These are phyloP conservation scores for Bacterosira constricta DNA, from an alignment of 108 stramenopile species.

Conservation along the genomic window DNA sequence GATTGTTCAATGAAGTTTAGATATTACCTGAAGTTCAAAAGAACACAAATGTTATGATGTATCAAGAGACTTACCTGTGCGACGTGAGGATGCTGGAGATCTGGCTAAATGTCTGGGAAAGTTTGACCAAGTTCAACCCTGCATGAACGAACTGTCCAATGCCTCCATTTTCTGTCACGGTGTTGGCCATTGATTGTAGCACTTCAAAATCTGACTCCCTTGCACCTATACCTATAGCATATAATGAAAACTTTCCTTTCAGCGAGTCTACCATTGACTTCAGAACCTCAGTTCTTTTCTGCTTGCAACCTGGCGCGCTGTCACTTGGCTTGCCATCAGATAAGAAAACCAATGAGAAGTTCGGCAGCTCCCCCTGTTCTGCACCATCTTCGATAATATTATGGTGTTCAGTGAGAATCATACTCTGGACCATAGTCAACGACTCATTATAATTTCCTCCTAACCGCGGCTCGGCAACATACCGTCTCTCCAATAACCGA, in stretches of 20 bases:
- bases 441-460: conserved; percentile 50
- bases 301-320: neutral
- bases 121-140: conserved; percentile 26
- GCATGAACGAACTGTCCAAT: conserved; percentile 46
- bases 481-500: conserved; percentile 32
- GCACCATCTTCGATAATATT: conserved; percentile 7
- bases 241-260: conserved; percentile 28
- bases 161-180: conserved; percentile 21
- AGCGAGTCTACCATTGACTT: conserved; percentile 5
- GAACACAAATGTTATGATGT: no score
- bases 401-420: conserved; percentile 27
- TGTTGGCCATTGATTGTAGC: conserved; percentile 28
- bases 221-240: conserved; percentile 46
- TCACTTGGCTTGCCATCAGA: conserved; percentile 47
- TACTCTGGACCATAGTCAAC: conserved; percentile 6
- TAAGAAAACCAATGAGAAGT: conserved; percentile 35
- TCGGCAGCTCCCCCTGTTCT: conserved; percentile 34
- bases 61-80: no score
- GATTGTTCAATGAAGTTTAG: neutral
- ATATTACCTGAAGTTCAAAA: no score
- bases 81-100: conserved; percentile 48
- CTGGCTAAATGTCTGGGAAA: conserved; percentile 33
- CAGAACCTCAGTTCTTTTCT: conserved; percentile 11
- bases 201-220: conserved; percentile 29
- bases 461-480: conserved; percentile 19